Conservation (phyloP, 306 rosid species). For the Boehmeria nivea region DNA sequence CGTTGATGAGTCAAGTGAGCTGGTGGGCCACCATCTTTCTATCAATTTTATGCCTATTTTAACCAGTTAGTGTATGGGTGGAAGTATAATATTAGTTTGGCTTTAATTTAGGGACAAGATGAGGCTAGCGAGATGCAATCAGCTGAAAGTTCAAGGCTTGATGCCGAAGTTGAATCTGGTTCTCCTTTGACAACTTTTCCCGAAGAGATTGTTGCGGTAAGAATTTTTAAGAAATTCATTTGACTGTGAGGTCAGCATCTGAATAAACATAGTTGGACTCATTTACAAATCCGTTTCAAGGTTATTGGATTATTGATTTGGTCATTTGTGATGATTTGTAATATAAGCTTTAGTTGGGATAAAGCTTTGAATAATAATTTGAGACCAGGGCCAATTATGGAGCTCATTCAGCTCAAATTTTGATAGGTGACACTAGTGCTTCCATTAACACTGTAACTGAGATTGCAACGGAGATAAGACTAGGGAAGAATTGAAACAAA, state of each 20-base stretch:
- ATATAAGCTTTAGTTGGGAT: too few species aligned
- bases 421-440: too few species aligned
- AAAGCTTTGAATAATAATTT: too few species aligned
- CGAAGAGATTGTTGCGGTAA: slow-evolving; percentile 32
- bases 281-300: too few species aligned
- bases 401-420: too few species aligned
- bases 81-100: slow-evolving; percentile 21
- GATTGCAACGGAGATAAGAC: too few species aligned
- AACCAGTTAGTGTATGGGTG: background rate
- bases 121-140: slow-evolving; percentile 17
- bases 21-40: slow-evolving; percentile 41
- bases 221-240: background rate
- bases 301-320: too few species aligned
- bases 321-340: too few species aligned
- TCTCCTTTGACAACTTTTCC: slow-evolving; percentile 16
- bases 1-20: slow-evolving; percentile 28
- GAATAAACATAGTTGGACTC: too few species aligned
- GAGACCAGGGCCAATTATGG: too few species aligned
- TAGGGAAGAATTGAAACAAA: too few species aligned
- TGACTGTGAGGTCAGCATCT: background rate
- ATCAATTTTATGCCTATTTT: slow-evolving; percentile 12
- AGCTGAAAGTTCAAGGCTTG: slow-evolving; percentile 26
- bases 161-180: slow-evolving; percentile 20
- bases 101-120: slow-evolving; percentile 32
- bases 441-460: too few species aligned